Percentiles rank a stretch among this genome's conserved stretches.
Conservation (phyloP, 202 grass and related monocot species). For the Panicum virgatum region DNA sequence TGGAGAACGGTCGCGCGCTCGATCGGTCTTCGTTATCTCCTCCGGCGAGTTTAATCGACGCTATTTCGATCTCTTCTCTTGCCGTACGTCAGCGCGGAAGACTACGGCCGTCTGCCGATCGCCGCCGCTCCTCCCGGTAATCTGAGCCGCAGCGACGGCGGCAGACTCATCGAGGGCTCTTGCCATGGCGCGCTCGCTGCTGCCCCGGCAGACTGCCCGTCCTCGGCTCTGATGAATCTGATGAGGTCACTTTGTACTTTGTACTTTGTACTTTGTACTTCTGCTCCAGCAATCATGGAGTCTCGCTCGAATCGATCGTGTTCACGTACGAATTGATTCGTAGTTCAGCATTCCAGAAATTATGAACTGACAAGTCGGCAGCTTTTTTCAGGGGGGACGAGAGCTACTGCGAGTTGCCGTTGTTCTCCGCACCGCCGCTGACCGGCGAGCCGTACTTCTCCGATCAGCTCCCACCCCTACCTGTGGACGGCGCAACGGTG, state of each 20-base stretch:
- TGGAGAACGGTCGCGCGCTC: no score
- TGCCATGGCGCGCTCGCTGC: neutral
- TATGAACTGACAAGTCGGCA: neutral
- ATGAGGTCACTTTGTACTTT: neutral
- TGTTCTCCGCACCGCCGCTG: neutral
- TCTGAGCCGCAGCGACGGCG: no score
- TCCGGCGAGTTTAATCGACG: no score
- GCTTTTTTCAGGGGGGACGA: conserved; percentile 18
- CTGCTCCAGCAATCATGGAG: neutral
- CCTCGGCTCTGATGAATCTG: neutral
- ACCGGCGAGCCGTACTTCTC: neutral
- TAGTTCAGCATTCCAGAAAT: neutral
- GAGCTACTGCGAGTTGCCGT: neutral
- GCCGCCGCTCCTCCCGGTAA: neutral
- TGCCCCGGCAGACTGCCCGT: neutral
- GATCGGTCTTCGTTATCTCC: no score
- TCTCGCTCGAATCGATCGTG: neutral
- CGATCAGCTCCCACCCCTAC: neutral
- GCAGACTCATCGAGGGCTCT: neutral
- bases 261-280: no score
- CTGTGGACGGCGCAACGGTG: neutral
- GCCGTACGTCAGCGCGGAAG: neutral
- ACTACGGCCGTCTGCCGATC: neutral
- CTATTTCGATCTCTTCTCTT: neutral
- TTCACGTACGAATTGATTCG: no score